A percentile compares a stretch with the other conserved stretches of the same genome.
These are phyloP conservation scores for Elsinoe ampelina DNA, from an alignment of 2,329 filamentous ascomycete genomes.

Conservation along the genomic window DNA sequence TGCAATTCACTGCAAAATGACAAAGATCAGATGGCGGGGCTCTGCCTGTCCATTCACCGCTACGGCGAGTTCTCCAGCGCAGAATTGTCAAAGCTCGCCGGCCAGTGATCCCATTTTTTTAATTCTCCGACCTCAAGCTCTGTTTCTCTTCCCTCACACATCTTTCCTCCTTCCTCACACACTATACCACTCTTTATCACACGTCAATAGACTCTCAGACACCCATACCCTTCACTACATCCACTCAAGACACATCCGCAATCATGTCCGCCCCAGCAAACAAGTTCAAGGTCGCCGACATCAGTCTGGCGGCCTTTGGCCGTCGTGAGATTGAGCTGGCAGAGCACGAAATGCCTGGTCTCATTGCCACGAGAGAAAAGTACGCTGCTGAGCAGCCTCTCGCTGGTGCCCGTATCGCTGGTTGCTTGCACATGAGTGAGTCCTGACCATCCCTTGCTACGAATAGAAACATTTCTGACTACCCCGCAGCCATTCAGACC, in stretches of 20 bases:
- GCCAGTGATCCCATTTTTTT: slow-evolving; percentile 8
- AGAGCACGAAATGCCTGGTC: slow-evolving; percentile 86
- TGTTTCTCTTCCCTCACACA: slow-evolving; percentile 6
- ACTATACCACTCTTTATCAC: not conserved
- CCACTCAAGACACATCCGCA: slow-evolving; percentile 25
- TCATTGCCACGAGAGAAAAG: slow-evolving; percentile 88
- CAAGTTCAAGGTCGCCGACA: slow-evolving; percentile 98
- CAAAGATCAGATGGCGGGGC: not conserved
- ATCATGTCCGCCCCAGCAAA: slow-evolving; percentile 66
- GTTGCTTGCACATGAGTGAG: slow-evolving; percentile 94
- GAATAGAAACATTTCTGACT: not conserved
- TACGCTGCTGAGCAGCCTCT: slow-evolving; percentile 91
- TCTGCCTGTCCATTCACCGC: slow-evolving; percentile 2
- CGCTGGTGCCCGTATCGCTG: slow-evolving; percentile 88
- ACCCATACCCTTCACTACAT: not conserved
- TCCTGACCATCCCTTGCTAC: slow-evolving; percentile 16
- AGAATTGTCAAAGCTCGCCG: slow-evolving; percentile 4
- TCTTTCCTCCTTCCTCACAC: not conserved
- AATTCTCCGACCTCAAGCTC: slow-evolving; percentile 9
- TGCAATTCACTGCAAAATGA: not conserved
- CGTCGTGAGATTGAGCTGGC: slow-evolving; percentile 98
- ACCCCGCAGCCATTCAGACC: slow-evolving; percentile 73
- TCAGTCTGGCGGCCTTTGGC: slow-evolving; percentile 92
- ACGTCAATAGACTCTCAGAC: not conserved
- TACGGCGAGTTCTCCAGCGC: slow-evolving; percentile 9